Percentiles rank a stretch among this genome's conserved stretches.
These are phyloP conservation scores for Trichoderma hamatum DNA, from an alignment of 2,329 filamentous ascomycete genomes.

Conservation along the genomic window DNA sequence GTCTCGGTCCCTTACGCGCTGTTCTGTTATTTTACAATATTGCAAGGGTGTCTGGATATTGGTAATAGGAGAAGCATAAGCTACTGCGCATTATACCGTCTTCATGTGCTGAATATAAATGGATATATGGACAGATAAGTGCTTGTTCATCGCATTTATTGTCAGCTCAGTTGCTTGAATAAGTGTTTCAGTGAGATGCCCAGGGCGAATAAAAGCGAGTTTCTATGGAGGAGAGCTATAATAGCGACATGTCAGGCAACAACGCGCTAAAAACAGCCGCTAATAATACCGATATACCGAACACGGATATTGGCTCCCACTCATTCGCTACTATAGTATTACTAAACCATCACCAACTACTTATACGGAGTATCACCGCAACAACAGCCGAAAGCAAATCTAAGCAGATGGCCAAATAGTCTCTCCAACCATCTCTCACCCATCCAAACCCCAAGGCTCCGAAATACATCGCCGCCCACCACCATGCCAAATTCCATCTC, in stretches of 20 bases:
- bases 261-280: not conserved
- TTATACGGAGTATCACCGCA: not conserved
- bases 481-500: not conserved
- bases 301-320: not conserved
- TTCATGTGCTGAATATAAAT: not conserved
- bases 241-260: constrained; percentile 9
- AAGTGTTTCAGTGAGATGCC: not conserved
- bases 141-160: not conserved
- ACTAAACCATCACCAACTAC: not conserved
- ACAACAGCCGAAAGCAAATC: not conserved
- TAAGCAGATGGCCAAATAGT: not conserved
- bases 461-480: not conserved
- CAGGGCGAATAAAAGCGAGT: not conserved
- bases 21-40: not conserved
- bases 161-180: not conserved
- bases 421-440: not conserved
- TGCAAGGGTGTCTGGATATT: not conserved
- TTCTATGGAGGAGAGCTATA: not conserved
- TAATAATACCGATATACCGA: not conserved
- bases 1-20: not conserved
- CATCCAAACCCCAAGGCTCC: not conserved
- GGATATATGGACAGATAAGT: not conserved
- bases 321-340: too few species aligned
- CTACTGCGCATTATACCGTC: not conserved
- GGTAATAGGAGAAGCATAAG: not conserved